phyloP scores from a whole-genome alignment of 495 filamentous ascomycete genomes.

The Neurospora africana region DNA sequence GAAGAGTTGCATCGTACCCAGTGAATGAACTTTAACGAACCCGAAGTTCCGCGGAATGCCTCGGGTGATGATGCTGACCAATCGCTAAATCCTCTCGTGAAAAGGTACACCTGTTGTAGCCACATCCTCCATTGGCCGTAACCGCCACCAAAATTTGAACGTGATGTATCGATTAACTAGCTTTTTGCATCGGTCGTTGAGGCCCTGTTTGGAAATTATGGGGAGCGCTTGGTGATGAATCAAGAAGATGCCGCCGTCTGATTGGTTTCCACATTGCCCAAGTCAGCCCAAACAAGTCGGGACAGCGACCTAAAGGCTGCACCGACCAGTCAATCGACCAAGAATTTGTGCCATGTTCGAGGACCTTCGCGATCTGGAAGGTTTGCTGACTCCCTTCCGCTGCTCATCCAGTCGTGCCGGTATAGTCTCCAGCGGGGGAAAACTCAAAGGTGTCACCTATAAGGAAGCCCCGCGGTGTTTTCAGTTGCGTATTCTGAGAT shows the following conservation, averaged over 20 bases:
- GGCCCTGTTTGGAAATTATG: background rate
- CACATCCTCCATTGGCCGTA: background rate
- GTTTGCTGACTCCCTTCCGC: conserved; percentile 44
- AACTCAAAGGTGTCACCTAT: conserved; percentile 45
- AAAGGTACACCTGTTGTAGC: background rate
- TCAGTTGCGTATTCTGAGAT: conserved; percentile 53
- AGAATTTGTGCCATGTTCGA: background rate
- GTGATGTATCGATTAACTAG: background rate
- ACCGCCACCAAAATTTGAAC: background rate
- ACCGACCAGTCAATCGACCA: background rate
- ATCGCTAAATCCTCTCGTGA: background rate
- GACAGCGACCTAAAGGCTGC: background rate
- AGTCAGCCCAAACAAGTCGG: background rate
- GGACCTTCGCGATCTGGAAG: background rate
- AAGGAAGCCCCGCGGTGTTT: background rate
- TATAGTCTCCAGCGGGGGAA: conserved; percentile 44
- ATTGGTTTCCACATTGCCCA: background rate
- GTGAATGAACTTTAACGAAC: background rate
- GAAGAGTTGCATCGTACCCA: background rate
- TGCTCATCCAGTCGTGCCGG: conserved; percentile 37
- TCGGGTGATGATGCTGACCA: background rate
- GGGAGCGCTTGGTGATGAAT: background rate
- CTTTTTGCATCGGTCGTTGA: background rate
- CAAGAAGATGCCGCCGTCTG: background rate
- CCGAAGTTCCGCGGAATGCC: background rate